phyloP scores from a whole-genome alignment of 352 stramenopile species.

The Peronospora belbahrii region DNA sequence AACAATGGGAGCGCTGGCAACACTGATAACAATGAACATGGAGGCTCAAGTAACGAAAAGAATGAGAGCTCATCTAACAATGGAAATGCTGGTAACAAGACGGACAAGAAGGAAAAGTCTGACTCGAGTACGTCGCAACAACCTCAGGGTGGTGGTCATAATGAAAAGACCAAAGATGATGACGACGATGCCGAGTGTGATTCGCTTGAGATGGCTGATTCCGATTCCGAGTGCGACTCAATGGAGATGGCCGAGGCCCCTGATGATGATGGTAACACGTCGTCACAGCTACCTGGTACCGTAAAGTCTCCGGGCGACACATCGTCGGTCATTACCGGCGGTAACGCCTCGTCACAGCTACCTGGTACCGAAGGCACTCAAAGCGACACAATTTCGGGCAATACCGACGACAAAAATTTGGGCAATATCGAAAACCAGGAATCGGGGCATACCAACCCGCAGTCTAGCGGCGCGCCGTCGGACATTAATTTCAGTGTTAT shows the following conservation, averaged over 20 bases:
- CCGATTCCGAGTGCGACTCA: constrained; percentile 19
- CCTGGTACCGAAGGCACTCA: not conserved
- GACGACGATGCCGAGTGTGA: constrained; percentile 2
- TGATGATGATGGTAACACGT: constrained; percentile 19
- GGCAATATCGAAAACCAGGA: too few relatives aligned
- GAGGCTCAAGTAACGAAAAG: too few relatives aligned
- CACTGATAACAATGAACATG: too few relatives aligned
- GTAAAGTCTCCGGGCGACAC: not conserved
- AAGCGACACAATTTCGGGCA: constrained; percentile 2
- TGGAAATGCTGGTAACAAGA: too few relatives aligned
- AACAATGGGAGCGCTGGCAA: too few relatives aligned
- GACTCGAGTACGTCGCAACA: too few relatives aligned
- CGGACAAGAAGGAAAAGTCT: too few relatives aligned
- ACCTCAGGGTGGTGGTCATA: too few relatives aligned
- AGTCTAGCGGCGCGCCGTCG: constrained; percentile 21
- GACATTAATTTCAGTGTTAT: constrained; percentile 26
- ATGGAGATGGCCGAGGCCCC: constrained; percentile 22
- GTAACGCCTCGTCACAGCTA: constrained; percentile 3
- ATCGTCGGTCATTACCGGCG: constrained; percentile 1
- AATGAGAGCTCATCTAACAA: too few relatives aligned
- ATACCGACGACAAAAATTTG: constrained; percentile 11
- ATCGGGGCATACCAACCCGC: too few relatives aligned
- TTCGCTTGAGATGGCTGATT: constrained; percentile 18
- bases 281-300: not conserved
- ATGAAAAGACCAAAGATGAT: not conserved